Conservation (phyloP, 2,329 filamentous ascomycete genomes). For the Trichoderma atrobrunneum region DNA sequence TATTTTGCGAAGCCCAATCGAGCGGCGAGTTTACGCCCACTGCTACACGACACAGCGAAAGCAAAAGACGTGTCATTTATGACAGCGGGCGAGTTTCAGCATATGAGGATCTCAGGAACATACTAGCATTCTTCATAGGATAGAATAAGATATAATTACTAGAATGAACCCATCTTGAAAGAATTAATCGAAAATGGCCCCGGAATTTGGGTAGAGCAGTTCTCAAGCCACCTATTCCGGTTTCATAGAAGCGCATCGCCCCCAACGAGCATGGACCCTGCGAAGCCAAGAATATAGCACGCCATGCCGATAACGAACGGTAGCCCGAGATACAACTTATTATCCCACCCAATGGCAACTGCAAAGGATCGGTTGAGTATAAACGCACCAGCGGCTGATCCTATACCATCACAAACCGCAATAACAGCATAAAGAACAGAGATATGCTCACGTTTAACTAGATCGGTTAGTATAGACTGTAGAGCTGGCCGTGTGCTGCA, state of each 20-base stretch:
- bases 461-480: conserved; percentile 9
- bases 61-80: not conserved
- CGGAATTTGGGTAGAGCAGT: not conserved
- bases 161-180: not conserved
- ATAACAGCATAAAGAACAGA: not conserved
- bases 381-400: conserved; percentile 7
- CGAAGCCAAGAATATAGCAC: not conserved
- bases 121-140: not conserved
- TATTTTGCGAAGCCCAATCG: conserved; percentile 13
- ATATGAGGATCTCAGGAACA: conserved; percentile 10
- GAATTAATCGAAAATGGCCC: not conserved
- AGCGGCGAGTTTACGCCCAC: not conserved
- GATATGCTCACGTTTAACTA: not conserved
- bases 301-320: not conserved
- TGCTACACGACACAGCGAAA: not conserved
- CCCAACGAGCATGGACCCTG: not conserved
- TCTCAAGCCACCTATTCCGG: not conserved
- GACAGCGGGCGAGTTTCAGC: conserved; percentile 16
- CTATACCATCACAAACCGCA: conserved; percentile 8
- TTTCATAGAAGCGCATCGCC: not conserved
- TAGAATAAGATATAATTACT: not conserved
- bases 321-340: not conserved
- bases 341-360: conserved; percentile 4
- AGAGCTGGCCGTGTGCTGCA: conserved; percentile 5
- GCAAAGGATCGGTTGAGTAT: conserved; percentile 9